These are phyloP conservation scores for Luffa acutangula DNA, from an alignment of 306 rosid genomes.

Conservation along the genomic window DNA sequence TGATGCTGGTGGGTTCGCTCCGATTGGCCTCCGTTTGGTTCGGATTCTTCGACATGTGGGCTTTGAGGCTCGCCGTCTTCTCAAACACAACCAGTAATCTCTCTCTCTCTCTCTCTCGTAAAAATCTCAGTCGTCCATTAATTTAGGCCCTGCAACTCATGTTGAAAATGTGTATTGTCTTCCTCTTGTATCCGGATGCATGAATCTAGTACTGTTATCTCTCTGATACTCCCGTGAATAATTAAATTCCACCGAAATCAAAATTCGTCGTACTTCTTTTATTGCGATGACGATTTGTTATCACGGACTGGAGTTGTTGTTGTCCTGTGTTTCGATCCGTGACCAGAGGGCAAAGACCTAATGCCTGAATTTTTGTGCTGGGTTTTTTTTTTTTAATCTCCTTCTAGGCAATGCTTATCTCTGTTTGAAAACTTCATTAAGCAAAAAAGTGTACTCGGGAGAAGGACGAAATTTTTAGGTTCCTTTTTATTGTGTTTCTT, in stretches of 20 bases:
- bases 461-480: neutral
- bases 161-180: neutral
- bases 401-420: neutral
- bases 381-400: neutral
- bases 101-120: neutral
- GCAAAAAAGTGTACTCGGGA: neutral
- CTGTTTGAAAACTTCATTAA: neutral
- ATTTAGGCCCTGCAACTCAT: neutral
- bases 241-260: neutral
- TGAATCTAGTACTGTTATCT: neutral
- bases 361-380: neutral
- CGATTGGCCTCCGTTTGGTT: constrained; percentile 89
- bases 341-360: neutral
- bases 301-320: neutral
- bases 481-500: neutral
- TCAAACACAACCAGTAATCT: constrained; percentile 46
- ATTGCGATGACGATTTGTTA: neutral
- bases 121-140: neutral
- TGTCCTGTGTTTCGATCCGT: neutral
- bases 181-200: neutral
- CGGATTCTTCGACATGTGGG: constrained; percentile 90
- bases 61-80: constrained; percentile 75
- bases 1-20: constrained; percentile 68
- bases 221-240: neutral
- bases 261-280: neutral